Evolutionary conservation across 805 yeast genomes (phyloP), one percentile per base, ranked within the genome.

Genomic region (Isabelozyma heimii): DNA sequence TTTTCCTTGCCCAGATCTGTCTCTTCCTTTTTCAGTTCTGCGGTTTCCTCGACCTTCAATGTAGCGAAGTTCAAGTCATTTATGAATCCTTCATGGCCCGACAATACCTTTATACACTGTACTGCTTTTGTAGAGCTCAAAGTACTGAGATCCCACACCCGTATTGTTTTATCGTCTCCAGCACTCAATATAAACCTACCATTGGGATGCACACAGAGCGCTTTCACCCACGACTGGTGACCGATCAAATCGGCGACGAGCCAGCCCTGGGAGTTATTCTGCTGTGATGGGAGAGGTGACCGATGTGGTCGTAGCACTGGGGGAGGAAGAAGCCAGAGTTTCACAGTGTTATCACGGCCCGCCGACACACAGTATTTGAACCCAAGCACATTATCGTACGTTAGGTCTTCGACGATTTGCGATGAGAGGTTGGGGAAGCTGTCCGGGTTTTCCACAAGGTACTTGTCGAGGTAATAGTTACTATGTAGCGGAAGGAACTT

Each of bases 171-270:
- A 64, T 91, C 97, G 64, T 91, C 98, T 14, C 91, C 77, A 14
- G 87, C 85, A 42, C 90, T 82, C 42, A 85, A 72, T 14, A 90
- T 62, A 55, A 80, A 82, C 38, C 83, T 74, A 0, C 94, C 95
- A 55, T 81, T 82, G 1, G 96, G 96, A 65, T 90, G 96, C 43
- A 87, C 67, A 8, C 72, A 70, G 5, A 91, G 58, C 7, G 83
- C 79, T 52, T 86, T 80, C 1, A 92, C 87, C 98, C 98, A 91
- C 8, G 94, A 87, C 44, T 82, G 81, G 65, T 91, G 97, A 2
- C 94, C 97, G 6, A 68, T 58, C 9, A 89, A 67, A 15, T 83
- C 82, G 20, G 76, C 72, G 1, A 89, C 58, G 24, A 81, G 68
- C 56, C 73, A 76, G 2, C 88, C 92, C 43, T 83, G 81, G 0